Evolutionary conservation across 179 eudicot species (phyloP).

Genomic region (Beta lomatogona): DNA sequence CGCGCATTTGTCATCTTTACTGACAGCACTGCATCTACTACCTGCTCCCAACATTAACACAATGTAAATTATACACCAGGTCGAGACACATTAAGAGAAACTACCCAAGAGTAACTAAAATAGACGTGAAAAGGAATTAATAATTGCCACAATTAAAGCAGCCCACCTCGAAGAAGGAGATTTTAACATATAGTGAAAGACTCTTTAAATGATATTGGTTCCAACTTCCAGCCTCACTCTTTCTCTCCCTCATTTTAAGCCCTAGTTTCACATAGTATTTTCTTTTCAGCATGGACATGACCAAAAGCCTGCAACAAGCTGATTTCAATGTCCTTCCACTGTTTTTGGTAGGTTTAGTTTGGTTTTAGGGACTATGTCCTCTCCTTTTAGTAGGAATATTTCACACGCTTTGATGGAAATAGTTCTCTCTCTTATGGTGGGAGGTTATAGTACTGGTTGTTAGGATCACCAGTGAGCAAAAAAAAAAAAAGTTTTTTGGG

Average conservation of each 20-base stretch:
- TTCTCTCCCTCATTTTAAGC: neutral
- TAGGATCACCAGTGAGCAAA: no score
- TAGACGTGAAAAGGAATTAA: neutral
- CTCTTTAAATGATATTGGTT: neutral
- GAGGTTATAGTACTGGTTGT: neutral
- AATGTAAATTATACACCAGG: slow-evolving; percentile 6
- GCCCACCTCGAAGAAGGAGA: neutral
- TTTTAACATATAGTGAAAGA: no score
- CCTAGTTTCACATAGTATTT: neutral
- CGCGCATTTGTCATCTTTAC: slow-evolving; percentile 94
- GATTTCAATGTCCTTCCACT: neutral
- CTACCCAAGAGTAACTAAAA: neutral
- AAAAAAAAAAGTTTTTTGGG: no score
- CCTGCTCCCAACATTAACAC: slow-evolving; percentile 43
- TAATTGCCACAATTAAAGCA: neutral
- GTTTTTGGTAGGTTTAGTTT: neutral
- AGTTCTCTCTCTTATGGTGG: neutral
- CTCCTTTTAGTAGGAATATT: neutral
- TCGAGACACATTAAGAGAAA: neutral
- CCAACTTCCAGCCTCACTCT: neutral
- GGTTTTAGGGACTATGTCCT: neutral
- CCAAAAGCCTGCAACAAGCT: neutral
- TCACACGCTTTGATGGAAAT: neutral
- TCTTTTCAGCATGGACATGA: neutral
- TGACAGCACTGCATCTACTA: slow-evolving; percentile 87